Conservation (phyloP, 352 stramenopile species). For the Blastocystis sp. region DNA sequence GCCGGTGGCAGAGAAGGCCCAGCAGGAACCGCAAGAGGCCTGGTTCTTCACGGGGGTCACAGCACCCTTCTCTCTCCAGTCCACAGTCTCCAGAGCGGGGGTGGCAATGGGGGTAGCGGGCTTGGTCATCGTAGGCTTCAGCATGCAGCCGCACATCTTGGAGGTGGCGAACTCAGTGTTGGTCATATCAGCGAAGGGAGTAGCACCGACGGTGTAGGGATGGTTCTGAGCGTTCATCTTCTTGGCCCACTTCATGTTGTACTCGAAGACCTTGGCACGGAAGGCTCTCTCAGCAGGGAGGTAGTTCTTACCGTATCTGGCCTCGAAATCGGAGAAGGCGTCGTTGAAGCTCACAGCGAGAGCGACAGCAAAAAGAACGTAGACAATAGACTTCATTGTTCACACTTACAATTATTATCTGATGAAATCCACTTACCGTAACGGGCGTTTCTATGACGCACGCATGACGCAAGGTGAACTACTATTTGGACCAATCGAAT, state of each 20-base stretch:
- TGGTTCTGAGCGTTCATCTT: not conserved
- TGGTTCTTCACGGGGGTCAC: constrained; percentile 85
- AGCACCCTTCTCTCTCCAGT: constrained; percentile 35
- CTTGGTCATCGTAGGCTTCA: not conserved
- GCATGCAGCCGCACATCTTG: not conserved
- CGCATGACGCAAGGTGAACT: too few relatives aligned
- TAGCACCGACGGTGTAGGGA: constrained; percentile 24
- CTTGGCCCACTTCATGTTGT: not conserved
- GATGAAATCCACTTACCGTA: too few relatives aligned
- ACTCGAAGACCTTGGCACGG: not conserved
- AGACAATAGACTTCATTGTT: not conserved
- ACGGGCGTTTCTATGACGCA: too few relatives aligned
- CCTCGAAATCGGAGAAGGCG: not conserved
- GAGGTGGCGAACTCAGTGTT: constrained; percentile 10
- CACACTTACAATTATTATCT: too few relatives aligned
- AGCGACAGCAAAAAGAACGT: not conserved
- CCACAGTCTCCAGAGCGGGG: not conserved
- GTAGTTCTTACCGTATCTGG: not conserved
- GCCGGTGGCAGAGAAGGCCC: constrained; percentile 81
- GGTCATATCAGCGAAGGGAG: constrained; percentile 38
- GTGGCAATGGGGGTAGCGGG: not conserved
- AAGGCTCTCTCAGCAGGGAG: not conserved
- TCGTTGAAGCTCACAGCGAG: not conserved
- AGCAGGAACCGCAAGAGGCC: constrained; percentile 84
- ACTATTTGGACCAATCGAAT: too few relatives aligned